Evolutionary conservation across 83 land plant genomes (phyloP).

Genomic region (Picea abies): DNA sequence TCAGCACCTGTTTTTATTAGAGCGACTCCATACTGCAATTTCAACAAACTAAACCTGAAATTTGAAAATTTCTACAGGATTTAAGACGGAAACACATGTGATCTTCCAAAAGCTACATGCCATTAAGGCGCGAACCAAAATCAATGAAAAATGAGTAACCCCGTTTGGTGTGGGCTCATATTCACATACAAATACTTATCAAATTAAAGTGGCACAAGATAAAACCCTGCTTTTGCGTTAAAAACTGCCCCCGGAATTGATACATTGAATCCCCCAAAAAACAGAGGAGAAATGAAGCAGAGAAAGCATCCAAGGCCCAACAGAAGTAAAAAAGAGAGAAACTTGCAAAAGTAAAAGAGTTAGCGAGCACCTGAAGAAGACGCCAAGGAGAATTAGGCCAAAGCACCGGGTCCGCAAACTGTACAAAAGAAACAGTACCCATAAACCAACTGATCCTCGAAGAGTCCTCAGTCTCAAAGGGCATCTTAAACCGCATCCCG

Average conservation of each 20-base stretch:
- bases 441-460: slow-evolving; percentile 95
- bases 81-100: too few species aligned
- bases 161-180: neutral
- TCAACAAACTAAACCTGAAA: too few species aligned
- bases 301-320: neutral
- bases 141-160: neutral
- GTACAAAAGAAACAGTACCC: slow-evolving; percentile 83
- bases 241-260: neutral
- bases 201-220: neutral
- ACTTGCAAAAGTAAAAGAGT: neutral
- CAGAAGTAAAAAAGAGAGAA: neutral
- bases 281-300: neutral
- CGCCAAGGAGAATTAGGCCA: slow-evolving; percentile 98
- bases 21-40: too few species aligned
- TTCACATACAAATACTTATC: neutral
- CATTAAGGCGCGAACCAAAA: neutral
- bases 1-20: too few species aligned
- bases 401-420: slow-evolving; percentile 70
- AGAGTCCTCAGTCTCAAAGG: slow-evolving; percentile 95
- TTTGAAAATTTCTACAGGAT: too few species aligned
- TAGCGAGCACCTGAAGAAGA: slow-evolving; percentile 71
- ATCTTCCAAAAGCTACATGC: neutral
- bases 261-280: neutral
- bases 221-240: neutral
- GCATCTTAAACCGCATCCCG: slow-evolving; percentile 96